Evolutionary conservation across 768 basidiomycete species (phyloP).

Genomic region (Leccinum longicurvipes): DNA sequence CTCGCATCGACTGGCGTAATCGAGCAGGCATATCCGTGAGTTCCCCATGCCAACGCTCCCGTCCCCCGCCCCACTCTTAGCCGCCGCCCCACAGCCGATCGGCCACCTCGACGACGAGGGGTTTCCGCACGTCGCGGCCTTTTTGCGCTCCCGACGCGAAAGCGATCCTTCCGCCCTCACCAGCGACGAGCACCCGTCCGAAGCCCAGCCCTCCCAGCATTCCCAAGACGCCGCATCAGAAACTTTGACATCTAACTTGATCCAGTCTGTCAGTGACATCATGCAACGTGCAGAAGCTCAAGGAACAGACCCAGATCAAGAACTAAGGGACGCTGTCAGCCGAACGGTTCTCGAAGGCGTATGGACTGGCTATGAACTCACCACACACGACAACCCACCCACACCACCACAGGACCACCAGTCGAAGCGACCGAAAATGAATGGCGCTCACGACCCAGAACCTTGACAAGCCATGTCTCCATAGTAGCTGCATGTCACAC

Average conservation of each 20-base stretch:
- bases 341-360: slow-evolving; percentile 67
- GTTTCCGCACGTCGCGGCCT: slow-evolving; percentile 63
- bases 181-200: slow-evolving; percentile 3
- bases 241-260: slow-evolving; percentile 60
- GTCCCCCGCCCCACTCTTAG: slow-evolving; percentile 5
- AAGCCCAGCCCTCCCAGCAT: slow-evolving; percentile 53
- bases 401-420: slow-evolving; percentile 6
- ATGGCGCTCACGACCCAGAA: slow-evolving; percentile 15
- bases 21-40: slow-evolving; percentile 72
- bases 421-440: slow-evolving; percentile 26
- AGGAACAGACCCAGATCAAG: slow-evolving; percentile 64
- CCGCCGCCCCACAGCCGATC: slow-evolving; percentile 43
- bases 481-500: not conserved
- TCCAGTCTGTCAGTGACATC: slow-evolving; percentile 64
- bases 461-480: not conserved
- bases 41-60: slow-evolving; percentile 16
- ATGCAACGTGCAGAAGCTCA: slow-evolving; percentile 55
- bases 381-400: slow-evolving; percentile 19
- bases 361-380: slow-evolving; percentile 55
- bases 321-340: slow-evolving; percentile 58
- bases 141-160: slow-evolving; percentile 43
- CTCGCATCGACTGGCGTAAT: slow-evolving; percentile 59
- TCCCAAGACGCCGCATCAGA: slow-evolving; percentile 69
- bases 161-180: slow-evolving; percentile 10
- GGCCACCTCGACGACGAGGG: slow-evolving; percentile 63